Evolutionary conservation across 345 rosid species (phyloP), one percentile per base, ranked within the genome.

Genomic region (Bruguiera gymnorhiza): DNA sequence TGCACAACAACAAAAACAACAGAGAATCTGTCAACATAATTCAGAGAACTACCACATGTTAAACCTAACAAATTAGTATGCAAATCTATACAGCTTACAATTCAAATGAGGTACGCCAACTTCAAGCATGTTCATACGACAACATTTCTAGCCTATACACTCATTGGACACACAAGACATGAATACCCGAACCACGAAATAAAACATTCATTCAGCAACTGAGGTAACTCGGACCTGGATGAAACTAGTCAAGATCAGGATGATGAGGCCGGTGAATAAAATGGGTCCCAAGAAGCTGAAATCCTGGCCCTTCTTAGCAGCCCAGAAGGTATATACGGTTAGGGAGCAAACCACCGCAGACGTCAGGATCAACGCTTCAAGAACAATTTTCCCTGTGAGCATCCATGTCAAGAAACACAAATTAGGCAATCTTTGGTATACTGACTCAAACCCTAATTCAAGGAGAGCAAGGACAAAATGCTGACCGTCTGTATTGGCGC

Each of bases 241-340:
- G 69, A 94, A 83, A 76, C 97, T 82, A 60, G 96, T 91, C 30
- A 95, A 79, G 55, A 91, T 29, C 37, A 94, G 96, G 65, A 91
- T 81, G 50, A 89, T 67, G 63, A 91, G 96, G 70, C 92, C 75
- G 54, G 97, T 94, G 89, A 94, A 94, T 60, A 94, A 76, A 75
- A 94, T 81, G 31, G 97, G 98, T 78, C 92, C 96, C 62, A 94
- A 86, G 75, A 80, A 91, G 78, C 95, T 87, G 77, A 94, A 94
- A 71, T 94, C 98, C 79, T 88, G 82, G 76, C 98, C 98, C 74
- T 82, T 94, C 96, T 86, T 94, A 19, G 98, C 74, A 21, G 98
- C 98, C 97, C 97, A 94, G 90, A 94, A 94, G 66, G 98, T 89
- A 83, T 94, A 94, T 5, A 80, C 98, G 46, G 98, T 91, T 60